Base-by-base conservation (phyloP, 164 flowering plant genomes). In the Dillenia turbinata region DNA sequence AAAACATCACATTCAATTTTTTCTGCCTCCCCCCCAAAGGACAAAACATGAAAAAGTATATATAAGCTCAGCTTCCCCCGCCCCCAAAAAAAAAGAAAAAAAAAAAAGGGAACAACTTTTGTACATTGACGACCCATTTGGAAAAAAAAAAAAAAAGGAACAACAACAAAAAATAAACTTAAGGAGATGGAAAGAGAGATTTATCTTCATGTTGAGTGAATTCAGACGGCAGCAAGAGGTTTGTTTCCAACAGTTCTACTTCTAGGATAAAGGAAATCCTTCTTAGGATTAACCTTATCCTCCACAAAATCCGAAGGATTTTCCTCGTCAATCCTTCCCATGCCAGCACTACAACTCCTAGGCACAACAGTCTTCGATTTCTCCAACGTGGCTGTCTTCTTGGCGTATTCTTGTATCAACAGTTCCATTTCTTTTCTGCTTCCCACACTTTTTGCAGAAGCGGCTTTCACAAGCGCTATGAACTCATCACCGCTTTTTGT, bases 291-390 rank as follows among this genome's bases (percentile, higher is more conserved):
- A 24, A 9, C 49, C 55, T 58, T 53, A 49, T 62, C 73, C 2
- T 72, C 88, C 2, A 52, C 81, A 56, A 81, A 75, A 15, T 73
- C 83, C 60, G 70, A 76, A 8, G 82, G 64, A 63, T 56, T 71
- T 1, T 90, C 94, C 54, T 90, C 97, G 47, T 87, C 94, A 54
- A 90, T 90, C 66, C 77, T 78, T 8, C 83, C 87, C 81, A 89
- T 81, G 19, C 73, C 87, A 9, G 84, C 87, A 46, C 87, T 83
- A n/a, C 61, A 49, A 52, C 86, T 83, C 73, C 87, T 83, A 13
- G 77, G 81, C 66, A 78, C 63, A 11, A 51, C 62, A 33, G 40
- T 33, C 56, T 47, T 70, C 40, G 73, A 11, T 55, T 40, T 58
- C 50, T 17, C 5, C 67, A 58, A 1, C 56, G 7, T 33, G 43